Base-by-base conservation (phyloP, 139 green algal species). In the Eudorina sp. region DNA sequence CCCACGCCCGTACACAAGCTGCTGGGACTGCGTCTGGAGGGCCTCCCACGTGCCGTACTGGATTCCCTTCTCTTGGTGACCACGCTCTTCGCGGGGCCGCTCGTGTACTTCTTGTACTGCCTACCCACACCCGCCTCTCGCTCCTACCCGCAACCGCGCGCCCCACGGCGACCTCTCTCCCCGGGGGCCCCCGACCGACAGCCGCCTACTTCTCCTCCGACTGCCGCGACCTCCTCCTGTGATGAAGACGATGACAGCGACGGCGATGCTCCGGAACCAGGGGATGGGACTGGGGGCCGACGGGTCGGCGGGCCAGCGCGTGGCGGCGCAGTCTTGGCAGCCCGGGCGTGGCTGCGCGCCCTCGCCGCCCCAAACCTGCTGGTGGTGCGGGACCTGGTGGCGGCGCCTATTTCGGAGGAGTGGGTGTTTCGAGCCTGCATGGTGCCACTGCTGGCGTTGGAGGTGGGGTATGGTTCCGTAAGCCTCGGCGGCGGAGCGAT, bases 341-440 rank as follows among this genome's bases (percentile, higher is more conserved):
- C n/a, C n/a, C n/a, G n/a, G n/a, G n/a, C n/a, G n/a, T n/a, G n/a
- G n/a, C n/a, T n/a, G n/a, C n/a, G n/a, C n/a, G n/a, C n/a, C n/a
- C n/a, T n/a, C n/a, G n/a, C n/a, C n/a, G n/a, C n/a, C n/a, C n/a
- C n/a, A n/a, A n/a, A 55, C 48, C 48, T 72, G 62, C 27, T 72
- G 62, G 31, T 83, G 25, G 88, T 75, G 48, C 41, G 77, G 48
- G 88, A 91, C 76, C 48, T 89, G 74, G 53, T 89, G 27, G 85
- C 95, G 0, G 95, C 94, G 1, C 96, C 96, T 2, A 4, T 98
- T 36, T 92, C 92, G 0, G 96, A 98, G 89, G 96, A 98, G 91
- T 96, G 94, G 38, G 92, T 92, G 40, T 98, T 98, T 86, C 89
- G 96, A 18, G 92, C 92, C 19, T 96, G 96, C 89, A 95, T 98